A percentile compares a stretch with the other conserved stretches of the same genome.
phyloP scores from a whole-genome alignment of 148 eudicot genomes.

The Rhododendron ovatum region DNA sequence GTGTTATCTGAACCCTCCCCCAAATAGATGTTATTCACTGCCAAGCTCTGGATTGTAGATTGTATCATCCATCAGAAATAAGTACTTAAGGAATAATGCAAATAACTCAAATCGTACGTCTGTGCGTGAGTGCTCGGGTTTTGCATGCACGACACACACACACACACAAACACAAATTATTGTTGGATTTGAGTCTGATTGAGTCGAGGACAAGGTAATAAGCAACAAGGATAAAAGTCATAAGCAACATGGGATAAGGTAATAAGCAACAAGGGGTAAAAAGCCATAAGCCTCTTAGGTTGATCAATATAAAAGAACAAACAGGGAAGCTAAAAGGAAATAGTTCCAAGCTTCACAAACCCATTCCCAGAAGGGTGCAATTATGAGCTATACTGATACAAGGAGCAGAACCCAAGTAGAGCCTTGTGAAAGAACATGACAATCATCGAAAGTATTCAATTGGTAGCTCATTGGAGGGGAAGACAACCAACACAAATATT shows the following conservation, averaged over 20 bases:
- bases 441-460: not conserved
- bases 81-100: not conserved
- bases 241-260: not conserved
- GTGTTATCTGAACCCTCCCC: constrained; percentile 71
- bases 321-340: too few relatives aligned
- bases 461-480: not conserved
- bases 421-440: not conserved
- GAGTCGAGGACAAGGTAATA: not conserved
- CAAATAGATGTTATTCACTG: constrained; percentile 46
- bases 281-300: too few relatives aligned
- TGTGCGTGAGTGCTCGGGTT: not conserved
- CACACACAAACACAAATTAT: not conserved
- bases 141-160: not conserved
- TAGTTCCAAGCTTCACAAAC: too few relatives aligned
- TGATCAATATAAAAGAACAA: too few relatives aligned
- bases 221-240: not conserved
- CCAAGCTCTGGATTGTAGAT: constrained; percentile 61
- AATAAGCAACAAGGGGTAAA: not conserved
- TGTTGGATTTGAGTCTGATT: not conserved
- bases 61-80: not conserved
- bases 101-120: not conserved
- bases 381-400: too few relatives aligned
- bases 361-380: too few relatives aligned
- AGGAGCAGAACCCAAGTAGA: not conserved
- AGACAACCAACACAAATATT: not conserved